Evolutionary conservation across 768 basidiomycete species (phyloP).

Genomic region (Mycena maculata): DNA sequence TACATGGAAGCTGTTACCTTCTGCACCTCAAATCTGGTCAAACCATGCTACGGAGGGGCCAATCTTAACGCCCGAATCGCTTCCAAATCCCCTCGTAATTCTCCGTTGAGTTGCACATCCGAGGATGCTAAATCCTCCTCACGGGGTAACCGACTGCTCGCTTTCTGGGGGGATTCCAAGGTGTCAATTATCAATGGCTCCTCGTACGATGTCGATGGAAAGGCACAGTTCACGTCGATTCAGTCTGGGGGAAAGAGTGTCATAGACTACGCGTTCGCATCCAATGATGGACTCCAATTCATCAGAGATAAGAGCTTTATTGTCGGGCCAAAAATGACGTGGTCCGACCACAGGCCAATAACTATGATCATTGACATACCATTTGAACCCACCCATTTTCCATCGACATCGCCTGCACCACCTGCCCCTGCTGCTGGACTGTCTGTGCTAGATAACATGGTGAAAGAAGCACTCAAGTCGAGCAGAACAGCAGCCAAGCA

Average conservation of each 20-base stretch:
- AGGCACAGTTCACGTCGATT: background rate
- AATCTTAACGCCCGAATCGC: background rate
- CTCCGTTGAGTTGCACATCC: background rate
- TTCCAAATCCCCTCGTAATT: background rate
- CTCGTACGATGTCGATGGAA: background rate
- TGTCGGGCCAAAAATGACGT: background rate
- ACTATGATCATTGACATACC: background rate
- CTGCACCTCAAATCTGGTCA: background rate
- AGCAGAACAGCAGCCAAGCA: no score
- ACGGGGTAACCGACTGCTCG: background rate
- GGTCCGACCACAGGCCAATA: background rate
- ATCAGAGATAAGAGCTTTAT: background rate
- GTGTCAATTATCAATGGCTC: constrained; percentile 6
- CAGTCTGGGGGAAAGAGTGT: background rate
- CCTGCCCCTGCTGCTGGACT: background rate
- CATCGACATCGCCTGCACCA: background rate
- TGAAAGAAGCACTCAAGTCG: no score
- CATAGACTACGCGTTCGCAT: background rate
- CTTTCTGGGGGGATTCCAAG: background rate
- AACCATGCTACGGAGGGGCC: background rate
- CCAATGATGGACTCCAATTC: background rate
- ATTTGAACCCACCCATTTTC: background rate
- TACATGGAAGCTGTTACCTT: background rate
- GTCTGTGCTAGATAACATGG: no score
- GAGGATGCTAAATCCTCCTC: background rate